These are phyloP conservation scores for Scheffersomyces coipomensis DNA, from an alignment of 805 yeast species.

Conservation along the genomic window DNA sequence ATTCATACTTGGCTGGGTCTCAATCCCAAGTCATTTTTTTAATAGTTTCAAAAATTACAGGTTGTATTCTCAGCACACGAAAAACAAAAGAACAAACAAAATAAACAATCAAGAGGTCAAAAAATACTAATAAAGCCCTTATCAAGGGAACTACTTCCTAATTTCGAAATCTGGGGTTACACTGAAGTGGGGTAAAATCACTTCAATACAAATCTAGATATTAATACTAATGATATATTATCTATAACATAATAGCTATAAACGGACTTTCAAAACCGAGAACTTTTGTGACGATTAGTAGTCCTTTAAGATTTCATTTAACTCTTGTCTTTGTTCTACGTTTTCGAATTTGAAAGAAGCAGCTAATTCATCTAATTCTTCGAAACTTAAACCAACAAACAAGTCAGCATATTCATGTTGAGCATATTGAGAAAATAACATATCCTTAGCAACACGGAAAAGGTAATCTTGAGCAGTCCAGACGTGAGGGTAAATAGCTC, in stretches of 20 bases:
- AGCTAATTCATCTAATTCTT: conserved; percentile 50
- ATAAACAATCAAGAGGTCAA: too few species aligned
- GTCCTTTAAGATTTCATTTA: conserved; percentile 31
- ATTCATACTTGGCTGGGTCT: too few species aligned
- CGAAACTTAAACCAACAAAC: conserved; percentile 38
- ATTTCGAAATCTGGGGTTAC: neutral
- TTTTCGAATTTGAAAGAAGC: conserved; percentile 52
- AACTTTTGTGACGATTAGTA: conserved; percentile 11
- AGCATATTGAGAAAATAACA: conserved; percentile 42
- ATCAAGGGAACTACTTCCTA: neutral
- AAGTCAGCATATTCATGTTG: conserved; percentile 47
- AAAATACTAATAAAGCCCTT: too few species aligned
- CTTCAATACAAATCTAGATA: neutral
- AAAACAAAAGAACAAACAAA: too few species aligned
- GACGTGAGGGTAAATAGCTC: conserved; percentile 38
- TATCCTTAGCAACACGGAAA: conserved; percentile 40
- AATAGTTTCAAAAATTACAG: too few species aligned
- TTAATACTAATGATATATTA: neutral
- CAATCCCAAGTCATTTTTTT: too few species aligned
- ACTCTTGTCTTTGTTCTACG: conserved; percentile 37
- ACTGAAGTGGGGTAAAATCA: neutral
- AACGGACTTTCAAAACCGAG: neutral
- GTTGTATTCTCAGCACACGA: too few species aligned
- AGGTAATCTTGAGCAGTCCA: conserved; percentile 40
- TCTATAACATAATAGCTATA: neutral